Evolutionary conservation across 2,329 filamentous ascomycete species (phyloP).

Genomic region (Nigrospora osmanthi): DNA sequence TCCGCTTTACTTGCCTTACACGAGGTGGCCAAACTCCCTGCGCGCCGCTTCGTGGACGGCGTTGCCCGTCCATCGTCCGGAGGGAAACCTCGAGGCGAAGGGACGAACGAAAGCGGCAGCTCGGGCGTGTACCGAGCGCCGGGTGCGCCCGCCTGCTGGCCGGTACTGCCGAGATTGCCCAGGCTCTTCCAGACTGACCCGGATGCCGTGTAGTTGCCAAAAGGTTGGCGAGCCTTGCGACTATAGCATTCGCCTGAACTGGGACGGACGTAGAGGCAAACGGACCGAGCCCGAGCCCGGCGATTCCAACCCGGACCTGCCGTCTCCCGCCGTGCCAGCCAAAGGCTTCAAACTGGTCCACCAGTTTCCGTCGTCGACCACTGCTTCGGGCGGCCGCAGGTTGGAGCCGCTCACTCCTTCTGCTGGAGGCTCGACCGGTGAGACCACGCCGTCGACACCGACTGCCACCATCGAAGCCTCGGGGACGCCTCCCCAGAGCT

Average conservation of each 20-base stretch:
- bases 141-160: too few relatives aligned
- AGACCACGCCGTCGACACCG: conserved; percentile 1
- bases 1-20: too few relatives aligned
- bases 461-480: conserved; percentile 10
- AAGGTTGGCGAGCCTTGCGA: conserved; percentile 68
- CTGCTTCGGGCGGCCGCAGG: conserved; percentile 16
- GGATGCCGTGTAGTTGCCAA: conserved; percentile 41
- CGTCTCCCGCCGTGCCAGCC: conserved; percentile 17
- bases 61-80: too few relatives aligned
- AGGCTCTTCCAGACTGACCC: too few relatives aligned
- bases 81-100: too few relatives aligned
- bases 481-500: conserved; percentile 8
- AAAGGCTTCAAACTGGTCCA: conserved; percentile 27
- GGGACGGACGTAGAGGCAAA: conserved; percentile 65
- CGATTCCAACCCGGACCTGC: conserved; percentile 16
- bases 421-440: conserved; percentile 10
- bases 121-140: too few relatives aligned
- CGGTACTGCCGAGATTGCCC: too few relatives aligned
- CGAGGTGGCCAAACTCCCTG: too few relatives aligned
- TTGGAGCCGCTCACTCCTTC: conserved; percentile 19
- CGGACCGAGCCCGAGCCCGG: conserved; percentile 31
- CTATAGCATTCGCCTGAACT: conserved; percentile 74
- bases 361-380: conserved; percentile 19
- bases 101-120: too few relatives aligned
- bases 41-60: too few relatives aligned